These are phyloP conservation scores for Venustampulla echinocandica DNA, from an alignment of 495 filamentous ascomycete genomes.

Conservation along the genomic window DNA sequence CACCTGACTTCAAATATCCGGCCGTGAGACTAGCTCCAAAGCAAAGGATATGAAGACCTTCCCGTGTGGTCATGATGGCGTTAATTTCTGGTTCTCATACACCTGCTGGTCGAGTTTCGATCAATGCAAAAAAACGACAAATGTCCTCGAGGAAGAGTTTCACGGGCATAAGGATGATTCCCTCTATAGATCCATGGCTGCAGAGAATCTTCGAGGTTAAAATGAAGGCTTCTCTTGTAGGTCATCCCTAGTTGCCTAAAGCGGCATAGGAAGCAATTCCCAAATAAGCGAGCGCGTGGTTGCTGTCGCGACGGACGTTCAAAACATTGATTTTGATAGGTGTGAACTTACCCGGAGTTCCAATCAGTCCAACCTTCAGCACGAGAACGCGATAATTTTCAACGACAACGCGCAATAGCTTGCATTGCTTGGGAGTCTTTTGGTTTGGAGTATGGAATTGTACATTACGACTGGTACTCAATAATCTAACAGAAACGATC, in stretches of 20 bases:
- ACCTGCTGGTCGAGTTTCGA: too few relatives aligned
- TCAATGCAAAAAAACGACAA: too few relatives aligned
- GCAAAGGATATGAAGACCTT: slow-evolving; percentile 44
- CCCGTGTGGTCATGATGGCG: slow-evolving; percentile 8
- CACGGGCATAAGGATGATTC: too few relatives aligned
- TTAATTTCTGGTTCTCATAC: too few relatives aligned
- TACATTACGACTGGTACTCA: slow-evolving; percentile 8
- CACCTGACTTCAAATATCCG: slow-evolving; percentile 40
- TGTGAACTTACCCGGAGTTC: too few relatives aligned
- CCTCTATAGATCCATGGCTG: too few relatives aligned
- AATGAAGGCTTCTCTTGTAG: too few relatives aligned
- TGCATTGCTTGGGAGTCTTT: slow-evolving; percentile 6
- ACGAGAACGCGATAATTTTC: slow-evolving; percentile 19
- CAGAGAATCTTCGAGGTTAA: too few relatives aligned
- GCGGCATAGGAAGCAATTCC: too few relatives aligned
- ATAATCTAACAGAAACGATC: slow-evolving; percentile 1
- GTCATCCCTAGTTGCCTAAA: too few relatives aligned
- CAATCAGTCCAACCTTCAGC: neutral
- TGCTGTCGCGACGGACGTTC: neutral
- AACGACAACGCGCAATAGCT: slow-evolving; percentile 18
- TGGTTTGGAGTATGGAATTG: slow-evolving; percentile 17
- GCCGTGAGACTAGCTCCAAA: slow-evolving; percentile 57
- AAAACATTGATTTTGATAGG: neutral
- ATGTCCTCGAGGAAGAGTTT: too few relatives aligned
- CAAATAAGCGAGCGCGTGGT: too few relatives aligned